phyloP scores from a whole-genome alignment of 371 early-diverging fungal species.

The Apophysomyces elegans region DNA sequence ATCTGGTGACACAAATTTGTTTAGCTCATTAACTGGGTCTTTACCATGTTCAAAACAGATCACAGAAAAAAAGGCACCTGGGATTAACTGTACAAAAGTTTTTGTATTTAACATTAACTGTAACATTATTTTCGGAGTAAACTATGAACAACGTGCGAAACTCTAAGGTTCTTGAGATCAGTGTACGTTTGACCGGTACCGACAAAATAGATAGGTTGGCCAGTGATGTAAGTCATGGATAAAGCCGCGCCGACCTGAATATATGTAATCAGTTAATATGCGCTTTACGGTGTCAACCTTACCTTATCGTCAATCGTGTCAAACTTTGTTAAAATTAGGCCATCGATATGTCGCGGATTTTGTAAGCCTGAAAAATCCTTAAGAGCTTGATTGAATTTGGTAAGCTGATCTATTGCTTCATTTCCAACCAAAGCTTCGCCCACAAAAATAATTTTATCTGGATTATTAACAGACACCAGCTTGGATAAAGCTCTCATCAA shows the following conservation, averaged over 20 bases:
- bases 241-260: slow-evolving; percentile 91
- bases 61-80: too few species aligned
- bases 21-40: too few species aligned
- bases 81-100: background rate
- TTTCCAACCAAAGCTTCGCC: slow-evolving; percentile 99
- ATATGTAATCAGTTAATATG: background rate
- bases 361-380: slow-evolving; percentile 84
- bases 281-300: slow-evolving; percentile 17
- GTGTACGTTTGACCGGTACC: slow-evolving; percentile 99
- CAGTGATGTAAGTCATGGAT: slow-evolving; percentile 95
- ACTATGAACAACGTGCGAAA: slow-evolving; percentile 85
- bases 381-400: slow-evolving; percentile 97
- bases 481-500: slow-evolving; percentile 97
- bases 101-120: background rate
- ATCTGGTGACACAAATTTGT: too few species aligned
- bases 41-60: too few species aligned
- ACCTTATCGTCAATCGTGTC: slow-evolving; percentile 99
- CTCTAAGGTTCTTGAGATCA: slow-evolving; percentile 91
- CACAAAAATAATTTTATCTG: slow-evolving; percentile 99
- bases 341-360: slow-evolving; percentile 92
- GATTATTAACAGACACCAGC: slow-evolving; percentile 92
- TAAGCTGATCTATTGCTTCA: slow-evolving; percentile 97
- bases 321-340: slow-evolving; percentile 98
- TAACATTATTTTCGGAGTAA: slow-evolving; percentile 64
- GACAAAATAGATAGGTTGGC: slow-evolving; percentile 99